These are phyloP conservation scores for Kodamaea derodonti DNA, from an alignment of 1,139 yeast species.

Conservation along the genomic window DNA sequence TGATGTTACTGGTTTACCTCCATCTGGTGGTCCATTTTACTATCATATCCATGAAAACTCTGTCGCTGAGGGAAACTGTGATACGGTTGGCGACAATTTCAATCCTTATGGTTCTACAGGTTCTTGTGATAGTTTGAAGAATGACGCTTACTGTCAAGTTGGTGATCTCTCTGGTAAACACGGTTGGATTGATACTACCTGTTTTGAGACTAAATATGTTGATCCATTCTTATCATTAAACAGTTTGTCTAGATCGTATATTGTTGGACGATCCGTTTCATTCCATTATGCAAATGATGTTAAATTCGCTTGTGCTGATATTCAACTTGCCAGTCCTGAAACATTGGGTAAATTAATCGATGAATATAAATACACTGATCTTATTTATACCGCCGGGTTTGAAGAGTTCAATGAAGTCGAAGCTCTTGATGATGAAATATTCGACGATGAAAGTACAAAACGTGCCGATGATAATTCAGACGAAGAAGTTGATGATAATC, in stretches of 20 bases:
- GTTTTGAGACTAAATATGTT: slow-evolving; percentile 48
- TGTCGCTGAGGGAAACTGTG: slow-evolving; percentile 43
- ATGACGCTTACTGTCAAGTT: slow-evolving; percentile 52
- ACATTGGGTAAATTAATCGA: slow-evolving; percentile 24
- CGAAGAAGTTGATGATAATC: slow-evolving; percentile 7
- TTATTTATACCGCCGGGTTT: not conserved
- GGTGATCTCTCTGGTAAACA: slow-evolving; percentile 67
- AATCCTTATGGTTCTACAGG: slow-evolving; percentile 50
- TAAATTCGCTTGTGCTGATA: slow-evolving; percentile 58
- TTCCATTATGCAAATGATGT: slow-evolving; percentile 49
- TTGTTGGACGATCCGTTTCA: slow-evolving; percentile 51
- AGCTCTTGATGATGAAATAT: slow-evolving; percentile 15
- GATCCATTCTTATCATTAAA: slow-evolving; percentile 55
- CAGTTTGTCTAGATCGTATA: slow-evolving; percentile 41
- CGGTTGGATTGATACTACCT: slow-evolving; percentile 54
- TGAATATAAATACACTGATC: slow-evolving; percentile 17
- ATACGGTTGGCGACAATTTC: slow-evolving; percentile 47
- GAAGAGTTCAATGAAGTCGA: slow-evolving; percentile 12
- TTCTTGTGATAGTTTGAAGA: slow-evolving; percentile 37
- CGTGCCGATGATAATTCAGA: slow-evolving; percentile 3
- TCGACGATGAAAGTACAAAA: slow-evolving; percentile 8
- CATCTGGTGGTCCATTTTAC: slow-evolving; percentile 52
- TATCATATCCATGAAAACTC: slow-evolving; percentile 55
- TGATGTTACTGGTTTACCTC: slow-evolving; percentile 56
- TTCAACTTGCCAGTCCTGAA: slow-evolving; percentile 29